Percentiles rank a stretch among this genome's conserved stretches.
These are phyloP conservation scores for Citrullus colocynthis DNA, from an alignment of 306 rosid genomes.

Conservation along the genomic window DNA sequence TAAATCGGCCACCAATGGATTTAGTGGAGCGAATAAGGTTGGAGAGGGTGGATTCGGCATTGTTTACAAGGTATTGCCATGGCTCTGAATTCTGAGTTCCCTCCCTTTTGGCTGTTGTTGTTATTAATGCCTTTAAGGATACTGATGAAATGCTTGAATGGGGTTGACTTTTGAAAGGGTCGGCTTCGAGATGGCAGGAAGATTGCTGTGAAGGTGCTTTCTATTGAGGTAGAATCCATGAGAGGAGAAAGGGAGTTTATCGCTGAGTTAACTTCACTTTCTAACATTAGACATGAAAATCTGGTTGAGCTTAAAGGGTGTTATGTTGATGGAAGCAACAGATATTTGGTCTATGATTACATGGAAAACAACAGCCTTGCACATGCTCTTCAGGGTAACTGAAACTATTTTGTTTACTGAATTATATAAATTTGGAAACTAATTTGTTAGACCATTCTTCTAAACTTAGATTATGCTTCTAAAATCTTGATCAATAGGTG, in stretches of 20 bases:
- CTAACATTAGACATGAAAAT: slow-evolving; percentile 58
- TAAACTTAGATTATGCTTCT: neutral
- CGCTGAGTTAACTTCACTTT: slow-evolving; percentile 65
- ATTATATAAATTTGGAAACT: neutral
- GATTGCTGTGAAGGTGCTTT: slow-evolving; percentile 73
- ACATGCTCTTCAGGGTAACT: slow-evolving; percentile 48
- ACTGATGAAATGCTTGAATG: slow-evolving; percentile 5
- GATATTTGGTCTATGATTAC: slow-evolving; percentile 79
- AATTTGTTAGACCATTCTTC: neutral
- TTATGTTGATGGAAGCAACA: slow-evolving; percentile 59
- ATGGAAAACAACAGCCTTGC: slow-evolving; percentile 83
- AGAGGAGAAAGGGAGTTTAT: slow-evolving; percentile 79
- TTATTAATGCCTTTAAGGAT: neutral
- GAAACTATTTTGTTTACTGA: neutral
- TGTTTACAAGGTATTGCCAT: slow-evolving; percentile 51
- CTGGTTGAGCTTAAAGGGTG: slow-evolving; percentile 66
- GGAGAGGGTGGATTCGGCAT: slow-evolving; percentile 87
- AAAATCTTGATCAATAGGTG: slow-evolving; percentile 29
- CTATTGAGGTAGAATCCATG: slow-evolving; percentile 69
- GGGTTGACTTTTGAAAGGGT: slow-evolving; percentile 42
- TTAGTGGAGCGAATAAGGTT: slow-evolving; percentile 36
- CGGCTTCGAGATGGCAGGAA: slow-evolving; percentile 42
- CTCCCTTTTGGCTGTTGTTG: neutral
- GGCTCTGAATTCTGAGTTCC: neutral
- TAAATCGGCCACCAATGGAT: slow-evolving; percentile 48